Evolutionary conservation across 306 rosid genomes (phyloP).

Genomic region (Alnus rubra): DNA sequence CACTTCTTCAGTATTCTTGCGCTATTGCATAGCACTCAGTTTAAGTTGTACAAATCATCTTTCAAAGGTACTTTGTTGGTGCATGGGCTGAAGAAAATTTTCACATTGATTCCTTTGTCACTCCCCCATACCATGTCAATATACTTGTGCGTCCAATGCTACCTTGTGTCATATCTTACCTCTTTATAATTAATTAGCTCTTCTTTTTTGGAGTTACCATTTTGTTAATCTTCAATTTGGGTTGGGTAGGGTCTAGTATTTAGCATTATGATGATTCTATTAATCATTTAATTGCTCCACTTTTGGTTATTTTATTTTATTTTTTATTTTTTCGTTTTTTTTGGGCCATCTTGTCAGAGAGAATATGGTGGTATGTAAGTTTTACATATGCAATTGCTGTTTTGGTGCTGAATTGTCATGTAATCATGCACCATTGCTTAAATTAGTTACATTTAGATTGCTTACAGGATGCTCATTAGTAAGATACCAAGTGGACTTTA

Average conservation of each 20-base stretch:
- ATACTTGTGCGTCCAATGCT: neutral
- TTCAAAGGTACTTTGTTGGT: neutral
- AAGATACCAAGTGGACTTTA: constrained; percentile 86
- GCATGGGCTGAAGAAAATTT: constrained; percentile 5
- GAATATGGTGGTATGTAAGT: neutral
- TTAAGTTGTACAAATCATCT: constrained; percentile 17
- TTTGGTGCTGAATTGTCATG: constrained; percentile 5
- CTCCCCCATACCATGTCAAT: neutral
- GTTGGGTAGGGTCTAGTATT: neutral
- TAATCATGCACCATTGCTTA: constrained; percentile 17
- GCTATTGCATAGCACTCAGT: constrained; percentile 8
- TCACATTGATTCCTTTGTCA: constrained; percentile 1
- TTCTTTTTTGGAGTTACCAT: neutral
- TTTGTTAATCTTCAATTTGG: neutral
- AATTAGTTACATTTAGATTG: constrained; percentile 35
- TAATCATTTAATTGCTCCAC: neutral
- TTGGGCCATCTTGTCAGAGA: neutral
- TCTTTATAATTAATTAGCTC: neutral
- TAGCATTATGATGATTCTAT: constrained; percentile 2
- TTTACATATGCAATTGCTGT: constrained; percentile 11
- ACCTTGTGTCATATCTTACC: neutral
- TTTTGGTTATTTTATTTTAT: neutral
- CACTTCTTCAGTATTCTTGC: constrained; percentile 18
- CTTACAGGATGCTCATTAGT: constrained; percentile 77
- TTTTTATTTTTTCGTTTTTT: neutral